Base-by-base conservation (phyloP, 768 basidiomycete species). In the Coprinopsis marcescibilis region DNA sequence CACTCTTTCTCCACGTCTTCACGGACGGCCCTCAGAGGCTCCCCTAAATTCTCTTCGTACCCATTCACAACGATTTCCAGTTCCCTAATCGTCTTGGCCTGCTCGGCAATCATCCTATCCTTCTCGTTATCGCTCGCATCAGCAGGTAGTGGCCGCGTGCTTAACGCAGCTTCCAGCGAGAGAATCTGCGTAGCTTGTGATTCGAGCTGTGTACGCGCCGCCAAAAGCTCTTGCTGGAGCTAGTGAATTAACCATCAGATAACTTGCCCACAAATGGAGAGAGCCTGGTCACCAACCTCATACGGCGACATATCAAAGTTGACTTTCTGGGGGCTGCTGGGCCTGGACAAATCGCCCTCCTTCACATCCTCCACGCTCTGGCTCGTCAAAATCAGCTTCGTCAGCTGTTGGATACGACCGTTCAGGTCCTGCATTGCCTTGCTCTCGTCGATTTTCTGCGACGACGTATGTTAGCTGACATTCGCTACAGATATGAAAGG, bases 291-390 rank as follows among this genome's bases (percentile, higher is more conserved):
- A 58, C 69, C 48, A 37, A 86, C 85, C 69, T 91, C 84, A 52
- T 90, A 90, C 2, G 89, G 86, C 1, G 87, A 80, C 80, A 88
- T 81, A 59, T 92, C 88, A 55, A 91, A 94, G 61, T 94, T 89
- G 25, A 96, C 69, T 68, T 94, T 95, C 45, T 77, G 76, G 0
- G 93, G 93, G 63, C 90, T 93, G 4, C 72, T 73, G 1, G 92
- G 86, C 14, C 87, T 72, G 20, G 86, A 84, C n/a, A n/a, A n/a
- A 43, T 86, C 84, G 46, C 80, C 81, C 38, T 78, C 80, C 51
- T 72, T 78, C 42, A 55, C 68, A 48, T 85, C 83, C 52, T 83
- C 85, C 24, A 95, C 82, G 1, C 80, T 87, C 52, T 89, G 83
- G 52, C 88, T 90, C 3, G 92, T 95, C 52, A 90, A 65, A 57